Evolutionary conservation across 148 eudicot genomes (phyloP).

Genomic region (Cornus florida): DNA sequence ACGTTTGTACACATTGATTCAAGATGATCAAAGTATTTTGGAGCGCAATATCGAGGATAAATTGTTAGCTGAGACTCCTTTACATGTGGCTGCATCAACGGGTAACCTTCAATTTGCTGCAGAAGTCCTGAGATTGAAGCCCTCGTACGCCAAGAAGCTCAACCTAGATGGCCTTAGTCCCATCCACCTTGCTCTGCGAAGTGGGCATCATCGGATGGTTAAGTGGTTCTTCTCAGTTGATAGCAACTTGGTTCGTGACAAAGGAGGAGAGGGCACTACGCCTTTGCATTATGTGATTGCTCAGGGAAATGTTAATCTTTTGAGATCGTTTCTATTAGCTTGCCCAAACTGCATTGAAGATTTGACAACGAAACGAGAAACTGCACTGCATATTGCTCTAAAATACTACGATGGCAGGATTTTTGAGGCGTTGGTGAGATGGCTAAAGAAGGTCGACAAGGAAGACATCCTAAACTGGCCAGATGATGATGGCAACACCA

Average conservation of each 20-base stretch:
- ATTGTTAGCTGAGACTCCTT: too few species aligned
- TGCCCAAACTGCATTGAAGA: neutral
- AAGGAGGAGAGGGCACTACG: neutral
- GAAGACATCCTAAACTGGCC: neutral
- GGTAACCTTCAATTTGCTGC: too few species aligned
- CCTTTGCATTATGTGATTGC: neutral
- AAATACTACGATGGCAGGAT: neutral
- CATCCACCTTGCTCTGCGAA: too few species aligned
- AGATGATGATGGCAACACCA: neutral
- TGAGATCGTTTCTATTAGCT: neutral
- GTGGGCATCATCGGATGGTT: too few species aligned
- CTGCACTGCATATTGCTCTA: neutral
- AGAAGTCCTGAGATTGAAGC: too few species aligned
- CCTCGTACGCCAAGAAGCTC: too few species aligned
- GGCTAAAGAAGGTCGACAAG: neutral
- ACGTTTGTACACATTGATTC: too few species aligned
- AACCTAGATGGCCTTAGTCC: too few species aligned
- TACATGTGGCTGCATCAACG: too few species aligned
- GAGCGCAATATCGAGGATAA: too few species aligned
- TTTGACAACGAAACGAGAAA: neutral
- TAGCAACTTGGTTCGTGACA: neutral
- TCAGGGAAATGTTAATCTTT: neutral
- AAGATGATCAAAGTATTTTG: too few species aligned
- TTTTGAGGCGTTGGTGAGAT: neutral
- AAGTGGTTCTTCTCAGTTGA: too few species aligned